Base-by-base conservation (phyloP, 1,284 basidiomycete species). In the Mycosarcoma mackinlayi region DNA sequence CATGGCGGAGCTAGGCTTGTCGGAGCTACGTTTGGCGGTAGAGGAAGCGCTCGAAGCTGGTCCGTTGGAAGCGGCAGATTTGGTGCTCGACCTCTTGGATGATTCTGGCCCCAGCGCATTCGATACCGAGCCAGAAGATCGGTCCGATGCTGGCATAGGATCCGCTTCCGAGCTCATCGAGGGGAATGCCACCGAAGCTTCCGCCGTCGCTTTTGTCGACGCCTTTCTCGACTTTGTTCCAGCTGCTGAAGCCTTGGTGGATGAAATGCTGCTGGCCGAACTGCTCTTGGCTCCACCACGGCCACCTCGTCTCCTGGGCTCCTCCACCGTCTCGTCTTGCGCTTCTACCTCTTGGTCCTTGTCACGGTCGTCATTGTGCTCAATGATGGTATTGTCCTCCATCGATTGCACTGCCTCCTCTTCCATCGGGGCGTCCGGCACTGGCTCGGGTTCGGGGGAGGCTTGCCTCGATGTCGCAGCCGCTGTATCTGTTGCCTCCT, bases 121-220 rank as follows among this genome's bases (percentile, higher is more conserved):
- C 8, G 61, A 63, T 1, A 57, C 45, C 1, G 54, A 49, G 1
- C 55, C 34, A 23, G 33, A 48, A 35, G 61, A 64, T 9, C 61
- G 51, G n/a, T 51, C 33, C 3, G 16, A 30, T 11, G 25, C 27
- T 19, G 41, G 33, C 31, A 34, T 52, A 6, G 4, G 24, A 25
- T 62, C 59, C 46, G 55, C 42, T 57, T 62, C 65, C 8, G 53
- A 57, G 34, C 51, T 56, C 44, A 48, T 48, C 14, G 59, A 62
- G 28, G 59, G 59, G 52, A 62, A 62, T 16, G 39, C 49, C 1
- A 56, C 21, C 6, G 38, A 16, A 7, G 39, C 58, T 6, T 9
- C 30, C 13, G 34, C 30, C 3, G 40, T 24, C 9, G 33, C 33
- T 24, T 59, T 66, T 23, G 46, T 33, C 5, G 56, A 55, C 10